phyloP scores from a whole-genome alignment of 148 eudicot genomes.

The Persicaria tinctoria region DNA sequence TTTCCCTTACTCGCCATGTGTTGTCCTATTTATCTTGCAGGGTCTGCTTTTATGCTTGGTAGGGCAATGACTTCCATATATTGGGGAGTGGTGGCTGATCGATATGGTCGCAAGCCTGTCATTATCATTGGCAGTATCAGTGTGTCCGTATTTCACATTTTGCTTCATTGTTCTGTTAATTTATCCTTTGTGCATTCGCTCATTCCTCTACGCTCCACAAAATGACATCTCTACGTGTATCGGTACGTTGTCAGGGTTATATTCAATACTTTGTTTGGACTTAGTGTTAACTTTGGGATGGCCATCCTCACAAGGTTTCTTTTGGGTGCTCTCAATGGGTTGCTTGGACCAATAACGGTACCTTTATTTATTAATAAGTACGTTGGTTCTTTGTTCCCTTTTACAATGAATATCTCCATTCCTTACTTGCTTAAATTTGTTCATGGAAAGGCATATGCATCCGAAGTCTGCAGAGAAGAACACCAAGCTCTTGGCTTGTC shows the following conservation, averaged over 20 bases:
- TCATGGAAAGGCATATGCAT: conserved; percentile 66
- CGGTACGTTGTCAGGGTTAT: conserved; percentile 47
- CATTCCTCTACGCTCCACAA: too few species aligned
- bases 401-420: neutral
- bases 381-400: too few species aligned
- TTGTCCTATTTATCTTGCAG: conserved; percentile 25
- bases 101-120: conserved; percentile 90
- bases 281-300: conserved; percentile 86
- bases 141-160: conserved; percentile 27
- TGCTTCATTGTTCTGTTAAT: too few species aligned
- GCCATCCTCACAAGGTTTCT: conserved; percentile 76
- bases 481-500: conserved; percentile 73
- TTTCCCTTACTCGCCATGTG: neutral
- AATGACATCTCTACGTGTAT: neutral
- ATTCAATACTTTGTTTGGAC: conserved; percentile 86
- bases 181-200: too few species aligned
- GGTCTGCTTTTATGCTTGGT: conserved; percentile 76
- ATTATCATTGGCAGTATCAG: conserved; percentile 52
- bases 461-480: conserved; percentile 67
- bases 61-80: conserved; percentile 70
- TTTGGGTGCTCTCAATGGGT: conserved; percentile 71
- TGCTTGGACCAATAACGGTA: conserved; percentile 91
- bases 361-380: too few species aligned
- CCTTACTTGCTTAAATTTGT: neutral
- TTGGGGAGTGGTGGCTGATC: conserved; percentile 83